Conservation (phyloP, 108 stramenopile species). For the Schizochytrium sp. region DNA sequence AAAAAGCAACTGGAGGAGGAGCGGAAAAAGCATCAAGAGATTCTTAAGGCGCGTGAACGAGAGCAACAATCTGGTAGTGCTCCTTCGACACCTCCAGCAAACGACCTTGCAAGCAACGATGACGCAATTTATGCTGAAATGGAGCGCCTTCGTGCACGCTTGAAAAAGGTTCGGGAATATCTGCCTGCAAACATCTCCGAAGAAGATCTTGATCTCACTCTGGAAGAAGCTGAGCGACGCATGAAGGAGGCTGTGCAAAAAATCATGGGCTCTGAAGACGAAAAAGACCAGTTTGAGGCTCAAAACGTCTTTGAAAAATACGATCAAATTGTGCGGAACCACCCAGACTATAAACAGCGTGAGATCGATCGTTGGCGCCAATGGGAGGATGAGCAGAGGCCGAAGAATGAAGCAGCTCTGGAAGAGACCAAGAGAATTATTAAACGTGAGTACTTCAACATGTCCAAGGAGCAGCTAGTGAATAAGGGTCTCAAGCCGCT, state of each 20-base stretch:
- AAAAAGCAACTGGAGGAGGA: too few species aligned
- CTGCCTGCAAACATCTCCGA: not conserved
- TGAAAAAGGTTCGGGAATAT: not conserved
- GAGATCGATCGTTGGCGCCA: constrained; percentile 3
- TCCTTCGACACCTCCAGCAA: not conserved
- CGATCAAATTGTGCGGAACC: constrained; percentile 46
- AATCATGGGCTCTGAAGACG: constrained; percentile 27
- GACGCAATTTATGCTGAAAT: not conserved
- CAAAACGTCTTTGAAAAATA: constrained; percentile 37
- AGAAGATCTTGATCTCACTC: constrained; percentile 38
- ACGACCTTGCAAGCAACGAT: not conserved
- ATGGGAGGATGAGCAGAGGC: constrained; percentile 8
- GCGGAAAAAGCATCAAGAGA: not conserved
- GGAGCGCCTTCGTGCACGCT: constrained; percentile 33
- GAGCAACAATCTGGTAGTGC: not conserved
- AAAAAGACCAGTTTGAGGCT: constrained; percentile 23
- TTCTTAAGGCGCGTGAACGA: not conserved
- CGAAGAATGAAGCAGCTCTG: constrained; percentile 46
- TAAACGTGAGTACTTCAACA: constrained; percentile 52
- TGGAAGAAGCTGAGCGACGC: constrained; percentile 26
- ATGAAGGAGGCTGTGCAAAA: constrained; percentile 52
- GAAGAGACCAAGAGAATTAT: constrained; percentile 44
- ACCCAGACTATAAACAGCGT: constrained; percentile 22
- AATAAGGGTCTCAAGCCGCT: not conserved
- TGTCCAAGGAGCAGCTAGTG: constrained; percentile 41